Conservation (phyloP, 2,329 filamentous ascomycete species). For the Claviceps quebecensis region DNA sequence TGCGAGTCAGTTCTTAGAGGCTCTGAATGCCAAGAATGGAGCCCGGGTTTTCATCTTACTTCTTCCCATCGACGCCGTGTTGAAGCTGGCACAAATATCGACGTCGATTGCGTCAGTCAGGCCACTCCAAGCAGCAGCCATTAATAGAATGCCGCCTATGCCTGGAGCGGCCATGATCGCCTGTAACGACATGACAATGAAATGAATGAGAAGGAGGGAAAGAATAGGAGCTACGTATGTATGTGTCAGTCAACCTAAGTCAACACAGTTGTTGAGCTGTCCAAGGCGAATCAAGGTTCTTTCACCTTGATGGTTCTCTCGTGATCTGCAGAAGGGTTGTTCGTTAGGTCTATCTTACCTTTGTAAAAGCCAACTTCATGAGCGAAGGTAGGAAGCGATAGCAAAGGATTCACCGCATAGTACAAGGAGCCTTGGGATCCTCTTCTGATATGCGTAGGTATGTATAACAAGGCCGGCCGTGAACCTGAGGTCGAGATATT, state of each 20-base stretch:
- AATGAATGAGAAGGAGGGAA: background rate
- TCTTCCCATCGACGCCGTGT: slow-evolving; percentile 18
- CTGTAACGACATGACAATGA: background rate
- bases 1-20: slow-evolving; percentile 1
- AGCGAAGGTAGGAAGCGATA: background rate
- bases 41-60: slow-evolving; percentile 15
- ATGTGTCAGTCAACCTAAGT: background rate
- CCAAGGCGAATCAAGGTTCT: too few relatives aligned
- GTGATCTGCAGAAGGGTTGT: too few relatives aligned
- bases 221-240: background rate
- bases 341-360: background rate
- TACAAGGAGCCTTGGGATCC: background rate
- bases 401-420: slow-evolving; percentile 1
- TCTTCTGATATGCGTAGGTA: slow-evolving; percentile 1
- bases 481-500: background rate
- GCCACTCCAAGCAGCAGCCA: slow-evolving; percentile 13
- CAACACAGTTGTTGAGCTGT: too few relatives aligned
- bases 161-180: background rate
- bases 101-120: slow-evolving; percentile 15
- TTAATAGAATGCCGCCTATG: slow-evolving; percentile 7
- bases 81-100: slow-evolving; percentile 23
- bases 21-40: background rate
- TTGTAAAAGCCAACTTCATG: background rate
- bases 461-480: slow-evolving; percentile 2
- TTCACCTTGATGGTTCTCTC: too few relatives aligned